Base-by-base conservation (phyloP, 1,284 basidiomycete genomes). In the Crepidotus sp. region DNA sequence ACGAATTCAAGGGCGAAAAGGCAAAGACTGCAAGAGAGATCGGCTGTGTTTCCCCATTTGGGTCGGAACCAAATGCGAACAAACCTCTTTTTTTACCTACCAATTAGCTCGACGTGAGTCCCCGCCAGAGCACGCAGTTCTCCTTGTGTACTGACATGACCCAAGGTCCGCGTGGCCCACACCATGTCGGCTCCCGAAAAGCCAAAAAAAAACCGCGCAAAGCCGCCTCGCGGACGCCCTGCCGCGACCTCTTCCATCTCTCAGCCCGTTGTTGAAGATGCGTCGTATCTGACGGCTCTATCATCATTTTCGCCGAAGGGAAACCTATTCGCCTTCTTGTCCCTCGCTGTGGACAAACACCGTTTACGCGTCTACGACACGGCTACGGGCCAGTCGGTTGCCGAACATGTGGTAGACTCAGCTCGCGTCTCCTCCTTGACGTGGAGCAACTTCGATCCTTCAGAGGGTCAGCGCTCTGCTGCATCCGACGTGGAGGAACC, bases 321-420 rank as follows among this genome's bases (percentile, higher is more conserved):
- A 36, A 62, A 66, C 37, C 64, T 77, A 40, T 83, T 84, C 58
- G 80, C 79, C 2, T 71, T 80, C 49, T 61, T 84, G 36, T 79
- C 80, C 22, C 69, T 83, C 15, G 74, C 82, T 4, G 70, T 85
- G 37, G 82, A 86, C 67, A 85, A 83, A 58, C 81, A 85, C 57
- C 73, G 80, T 31, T 62, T 86, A 45, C 77, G 79, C 50, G 69
- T 86, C 36, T 83, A 80, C 60, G 71, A 80, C 58, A 74, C 77
- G 3, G 55, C 67, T 11, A 71, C 76, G 8, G 69, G 69, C 25
- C 70, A 73, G 49, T 69, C 76, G 17, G 62, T 76, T 19, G 73
- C 76, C 8, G 79, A 84, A 55, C 66, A 78, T 60, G 67, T 73
- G 11, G 58, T 82, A 24, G 77, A 80, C 26, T 69, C 65, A 17